Evolutionary conservation across 2,329 filamentous ascomycete species (phyloP).

Genomic region (Verticillium alfalfae): DNA sequence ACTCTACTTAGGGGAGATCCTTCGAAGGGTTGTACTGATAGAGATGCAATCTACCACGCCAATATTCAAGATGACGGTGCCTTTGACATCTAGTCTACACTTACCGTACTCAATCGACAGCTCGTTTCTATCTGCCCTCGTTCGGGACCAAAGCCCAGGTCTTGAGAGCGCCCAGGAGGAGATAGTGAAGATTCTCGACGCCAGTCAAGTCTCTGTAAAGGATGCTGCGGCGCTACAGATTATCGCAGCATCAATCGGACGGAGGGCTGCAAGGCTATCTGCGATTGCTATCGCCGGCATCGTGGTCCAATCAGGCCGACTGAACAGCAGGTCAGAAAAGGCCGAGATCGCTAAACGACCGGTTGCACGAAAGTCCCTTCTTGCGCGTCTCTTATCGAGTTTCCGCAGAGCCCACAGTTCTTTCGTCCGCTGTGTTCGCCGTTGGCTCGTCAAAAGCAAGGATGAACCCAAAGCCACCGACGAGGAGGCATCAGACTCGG

Average conservation of each 20-base stretch:
- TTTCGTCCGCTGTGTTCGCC: background rate
- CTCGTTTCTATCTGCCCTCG: constrained; percentile 58
- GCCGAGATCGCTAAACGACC: background rate
- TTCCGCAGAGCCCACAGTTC: background rate
- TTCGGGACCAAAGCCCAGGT: constrained; percentile 49
- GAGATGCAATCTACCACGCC: constrained; percentile 13
- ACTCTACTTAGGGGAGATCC: constrained; percentile 75
- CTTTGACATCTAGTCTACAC: constrained; percentile 33
- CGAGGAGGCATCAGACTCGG: background rate
- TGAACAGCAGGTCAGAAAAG: background rate
- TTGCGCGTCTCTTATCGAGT: background rate
- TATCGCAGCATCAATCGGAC: constrained; percentile 33
- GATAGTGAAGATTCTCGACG: constrained; percentile 28
- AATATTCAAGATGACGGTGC: constrained; percentile 4
- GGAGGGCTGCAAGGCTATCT: constrained; percentile 14
- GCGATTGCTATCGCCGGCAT: constrained; percentile 15
- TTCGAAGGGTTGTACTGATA: constrained; percentile 57
- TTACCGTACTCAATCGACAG: constrained; percentile 64
- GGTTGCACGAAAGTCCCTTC: background rate
- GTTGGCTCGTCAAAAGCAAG: background rate
- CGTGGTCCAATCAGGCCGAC: constrained; percentile 13
- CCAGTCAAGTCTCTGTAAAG: constrained; percentile 35
- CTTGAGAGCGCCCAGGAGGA: constrained; percentile 41
- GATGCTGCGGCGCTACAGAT: constrained; percentile 59
- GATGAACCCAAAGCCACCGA: background rate